These are phyloP conservation scores for Echinosophora koreensis DNA, from an alignment of 306 rosid genomes.

Conservation along the genomic window DNA sequence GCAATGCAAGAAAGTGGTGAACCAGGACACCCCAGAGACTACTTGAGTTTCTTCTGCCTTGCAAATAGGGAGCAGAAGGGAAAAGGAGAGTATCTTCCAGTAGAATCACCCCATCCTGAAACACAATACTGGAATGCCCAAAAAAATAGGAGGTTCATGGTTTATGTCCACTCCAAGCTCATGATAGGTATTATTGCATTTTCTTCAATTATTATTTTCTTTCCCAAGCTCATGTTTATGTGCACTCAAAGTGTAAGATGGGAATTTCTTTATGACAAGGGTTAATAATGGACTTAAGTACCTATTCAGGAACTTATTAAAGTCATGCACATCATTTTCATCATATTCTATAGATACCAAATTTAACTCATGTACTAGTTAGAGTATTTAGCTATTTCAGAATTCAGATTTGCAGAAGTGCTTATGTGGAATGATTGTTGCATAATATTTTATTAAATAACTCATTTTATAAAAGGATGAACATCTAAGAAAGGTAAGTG, in stretches of 20 bases:
- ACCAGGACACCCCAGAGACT: slow-evolving; percentile 74
- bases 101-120: slow-evolving; percentile 62
- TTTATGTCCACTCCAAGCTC: slow-evolving; percentile 93
- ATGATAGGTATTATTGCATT: slow-evolving; percentile 77
- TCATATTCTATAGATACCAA: background rate
- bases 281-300: background rate
- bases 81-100: slow-evolving; percentile 74
- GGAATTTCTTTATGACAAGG: background rate
- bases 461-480: slow-evolving; percentile 18
- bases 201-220: slow-evolving; percentile 21
- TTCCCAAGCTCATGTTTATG: background rate
- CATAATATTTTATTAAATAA: background rate
- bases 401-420: background rate
- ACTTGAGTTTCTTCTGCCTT: slow-evolving; percentile 92
- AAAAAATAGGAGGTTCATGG: slow-evolving; percentile 86
- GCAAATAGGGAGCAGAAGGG: slow-evolving; percentile 76
- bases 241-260: no score
- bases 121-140: slow-evolving; percentile 87
- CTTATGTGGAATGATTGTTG: background rate
- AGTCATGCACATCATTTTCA: background rate
- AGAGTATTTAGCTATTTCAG: background rate
- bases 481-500: background rate
- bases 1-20: slow-evolving; percentile 72
- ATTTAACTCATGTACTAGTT: background rate
- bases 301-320: background rate